A percentile compares a stretch with the other conserved stretches of the same genome.
These are phyloP conservation scores for Plasmodium vivax DNA, from an alignment of 169 alveolate species.

Conservation along the genomic window DNA sequence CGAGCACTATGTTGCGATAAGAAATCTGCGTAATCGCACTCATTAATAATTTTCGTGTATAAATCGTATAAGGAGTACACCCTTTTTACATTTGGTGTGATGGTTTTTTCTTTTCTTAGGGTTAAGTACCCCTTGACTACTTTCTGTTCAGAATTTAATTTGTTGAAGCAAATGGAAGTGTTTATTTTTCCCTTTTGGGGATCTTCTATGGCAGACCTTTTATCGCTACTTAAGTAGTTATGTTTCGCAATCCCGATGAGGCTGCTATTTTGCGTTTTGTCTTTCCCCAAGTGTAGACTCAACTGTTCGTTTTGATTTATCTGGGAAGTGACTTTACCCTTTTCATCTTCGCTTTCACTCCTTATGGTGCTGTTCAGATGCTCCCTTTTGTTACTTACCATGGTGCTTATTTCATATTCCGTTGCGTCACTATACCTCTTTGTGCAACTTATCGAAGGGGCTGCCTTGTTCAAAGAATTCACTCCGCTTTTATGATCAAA, in stretches of 20 bases:
- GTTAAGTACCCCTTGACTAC: slow-evolving; percentile 38
- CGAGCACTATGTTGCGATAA: neutral
- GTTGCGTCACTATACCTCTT: neutral
- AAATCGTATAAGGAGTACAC: slow-evolving; percentile 33
- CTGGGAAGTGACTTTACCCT: neutral
- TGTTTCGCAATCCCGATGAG: neutral
- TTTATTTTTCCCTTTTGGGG: slow-evolving; percentile 10
- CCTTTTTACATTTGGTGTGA: slow-evolving; percentile 58
- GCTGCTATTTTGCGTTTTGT: neutral
- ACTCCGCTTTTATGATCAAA: neutral
- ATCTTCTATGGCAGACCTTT: neutral
- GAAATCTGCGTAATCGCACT: slow-evolving; percentile 34
- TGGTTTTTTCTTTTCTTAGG: slow-evolving; percentile 46
- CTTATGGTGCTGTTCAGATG: neutral
- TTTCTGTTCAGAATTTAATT: neutral
- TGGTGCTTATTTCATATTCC: neutral
- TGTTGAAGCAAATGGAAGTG: neutral
- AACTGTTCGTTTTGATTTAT: neutral
- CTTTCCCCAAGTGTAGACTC: neutral
- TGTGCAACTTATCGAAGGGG: neutral
- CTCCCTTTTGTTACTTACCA: neutral
- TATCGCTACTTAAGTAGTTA: neutral
- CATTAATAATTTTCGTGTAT: slow-evolving; percentile 53
- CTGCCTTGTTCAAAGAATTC: neutral
- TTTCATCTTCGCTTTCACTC: slow-evolving; percentile 4